Base-by-base conservation (phyloP, 192 early-diverging fungal species). In the Chytriomyces sp. region DNA sequence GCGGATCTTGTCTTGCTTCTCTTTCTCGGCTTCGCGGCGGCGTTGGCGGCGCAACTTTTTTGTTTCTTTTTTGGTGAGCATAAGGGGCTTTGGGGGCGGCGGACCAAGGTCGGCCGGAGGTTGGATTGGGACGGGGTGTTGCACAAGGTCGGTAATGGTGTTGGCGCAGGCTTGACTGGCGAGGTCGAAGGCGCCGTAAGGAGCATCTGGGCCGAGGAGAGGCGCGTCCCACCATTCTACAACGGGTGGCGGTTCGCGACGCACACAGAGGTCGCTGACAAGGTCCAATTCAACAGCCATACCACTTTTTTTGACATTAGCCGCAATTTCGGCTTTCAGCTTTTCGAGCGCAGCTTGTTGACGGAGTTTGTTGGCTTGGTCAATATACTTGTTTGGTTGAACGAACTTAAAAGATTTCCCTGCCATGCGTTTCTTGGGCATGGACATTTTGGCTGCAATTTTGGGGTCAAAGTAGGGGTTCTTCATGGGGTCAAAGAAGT, bases 171-270 rank as follows among this genome's bases (percentile, higher is more conserved):
- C 78, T 0, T 84, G 78, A 0, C 62, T 26, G 30, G 65, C 70
- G 34, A 78, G 10, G 25, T 71, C 54, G 68, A 89, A 77, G 49
- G 84, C 82, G 37, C 86, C 87, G 78, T 98, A 98, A 6, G 83
- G 79, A 52, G 85, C 86, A 73, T 92, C 86, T 2, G 81, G 75
- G 14, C 91, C 82, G 8, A 82, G 75, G 28, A 98, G 84, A 12
- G 90, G 91, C 37, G 86, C 88, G 84, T 99, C 98, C 98, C 98
- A 99, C 98, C 98, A 99, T 78, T 99, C 98, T 10, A 93, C 86
- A 2, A 64, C 81, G 0, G 95, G 92, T 28, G 94, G 91, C 53
- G 86, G 78, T 32, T 86, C 80, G 68, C 83, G 81, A 78, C 89
- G 75, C 14, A 93, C 81, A 38, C 79, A 82, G 41, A 84, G 81